These are phyloP conservation scores for Penicillium sp. DNA, from an alignment of 2,329 filamentous ascomycete species.

Conservation along the genomic window DNA sequence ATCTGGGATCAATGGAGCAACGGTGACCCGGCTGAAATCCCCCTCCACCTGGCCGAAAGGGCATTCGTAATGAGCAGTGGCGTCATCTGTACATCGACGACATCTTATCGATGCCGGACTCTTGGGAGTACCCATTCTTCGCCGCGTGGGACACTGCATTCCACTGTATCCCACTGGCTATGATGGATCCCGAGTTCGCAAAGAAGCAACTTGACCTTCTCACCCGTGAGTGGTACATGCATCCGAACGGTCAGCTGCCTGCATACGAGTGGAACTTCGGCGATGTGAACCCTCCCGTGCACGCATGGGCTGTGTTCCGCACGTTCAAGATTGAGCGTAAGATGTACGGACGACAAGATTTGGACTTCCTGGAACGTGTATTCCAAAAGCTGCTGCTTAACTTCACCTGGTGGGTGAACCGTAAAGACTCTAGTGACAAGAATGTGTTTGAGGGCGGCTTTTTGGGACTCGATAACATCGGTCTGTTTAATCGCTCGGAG, in stretches of 20 bases:
- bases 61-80: conserved; percentile 84
- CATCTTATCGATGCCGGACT: conserved; percentile 95
- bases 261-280: conserved; percentile 98
- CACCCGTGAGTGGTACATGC: conserved; percentile 98
- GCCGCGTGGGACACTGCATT: conserved; percentile 97
- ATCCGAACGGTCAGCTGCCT: conserved; percentile 91
- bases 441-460: conserved; percentile 98
- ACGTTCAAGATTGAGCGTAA: conserved; percentile 99
- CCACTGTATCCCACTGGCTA: conserved; percentile 91
- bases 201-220: conserved; percentile 98
- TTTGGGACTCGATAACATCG: conserved; percentile 93
- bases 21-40: conserved; percentile 83
- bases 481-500: conserved; percentile 94
- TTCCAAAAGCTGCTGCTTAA: conserved; percentile 96
- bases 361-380: conserved; percentile 92
- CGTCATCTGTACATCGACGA: conserved; percentile 94
- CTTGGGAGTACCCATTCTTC: conserved; percentile 98
- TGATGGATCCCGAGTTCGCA: conserved; percentile 96
- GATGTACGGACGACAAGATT: conserved; percentile 89
- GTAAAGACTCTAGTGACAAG: conserved; percentile 91
- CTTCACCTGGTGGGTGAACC: conserved; percentile 99
- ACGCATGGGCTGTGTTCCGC: conserved; percentile 93
- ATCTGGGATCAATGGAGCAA: conserved; percentile 98
- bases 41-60: conserved; percentile 75
- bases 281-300: conserved; percentile 93